Percentiles rank a stretch among this genome's conserved stretches.
Conservation (phyloP, 192 early-diverging fungal genomes). For the Gaertneriomyces semiglobifer region DNA sequence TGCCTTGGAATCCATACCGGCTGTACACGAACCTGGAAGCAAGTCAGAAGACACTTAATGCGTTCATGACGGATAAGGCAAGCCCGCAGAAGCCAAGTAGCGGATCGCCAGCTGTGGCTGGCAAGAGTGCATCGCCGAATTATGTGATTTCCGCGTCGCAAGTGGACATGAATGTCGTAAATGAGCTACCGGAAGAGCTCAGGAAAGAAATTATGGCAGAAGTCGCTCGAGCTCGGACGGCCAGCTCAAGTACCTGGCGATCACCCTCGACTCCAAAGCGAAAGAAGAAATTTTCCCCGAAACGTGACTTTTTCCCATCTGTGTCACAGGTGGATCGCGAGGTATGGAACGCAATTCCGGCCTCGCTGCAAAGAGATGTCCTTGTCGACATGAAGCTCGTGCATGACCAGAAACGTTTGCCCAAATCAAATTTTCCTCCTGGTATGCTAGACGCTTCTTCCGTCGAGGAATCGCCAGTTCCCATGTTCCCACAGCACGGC, state of each 20-base stretch:
- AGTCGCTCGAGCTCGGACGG: neutral
- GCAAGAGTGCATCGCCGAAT: neutral
- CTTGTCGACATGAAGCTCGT: neutral
- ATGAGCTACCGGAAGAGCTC: conserved; percentile 22
- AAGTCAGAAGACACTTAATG: conserved; percentile 4
- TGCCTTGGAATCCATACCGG: conserved; percentile 64
- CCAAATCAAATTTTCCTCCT: neutral
- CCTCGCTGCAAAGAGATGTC: conserved; percentile 31
- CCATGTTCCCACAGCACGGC: neutral
- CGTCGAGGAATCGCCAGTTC: neutral
- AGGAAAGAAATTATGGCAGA: conserved; percentile 17
- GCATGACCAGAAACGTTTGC: too few species aligned
- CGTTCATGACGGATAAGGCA: neutral
- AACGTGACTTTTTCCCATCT: conserved; percentile 15
- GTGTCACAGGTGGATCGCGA: conserved; percentile 43
- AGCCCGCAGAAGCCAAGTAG: neutral
- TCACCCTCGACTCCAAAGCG: conserved; percentile 1
- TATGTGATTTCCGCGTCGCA: conserved; percentile 13
- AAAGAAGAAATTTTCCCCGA: neutral
- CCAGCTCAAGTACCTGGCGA: conserved; percentile 1
- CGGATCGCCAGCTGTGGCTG: neutral
- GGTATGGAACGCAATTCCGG: conserved; percentile 33
- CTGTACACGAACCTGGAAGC: conserved; percentile 6
- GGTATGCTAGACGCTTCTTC: conserved; percentile 1
- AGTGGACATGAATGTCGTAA: conserved; percentile 22